Evolutionary conservation across 164 flowering plant species (phyloP).

Genomic region (Brasenia schreberi): DNA sequence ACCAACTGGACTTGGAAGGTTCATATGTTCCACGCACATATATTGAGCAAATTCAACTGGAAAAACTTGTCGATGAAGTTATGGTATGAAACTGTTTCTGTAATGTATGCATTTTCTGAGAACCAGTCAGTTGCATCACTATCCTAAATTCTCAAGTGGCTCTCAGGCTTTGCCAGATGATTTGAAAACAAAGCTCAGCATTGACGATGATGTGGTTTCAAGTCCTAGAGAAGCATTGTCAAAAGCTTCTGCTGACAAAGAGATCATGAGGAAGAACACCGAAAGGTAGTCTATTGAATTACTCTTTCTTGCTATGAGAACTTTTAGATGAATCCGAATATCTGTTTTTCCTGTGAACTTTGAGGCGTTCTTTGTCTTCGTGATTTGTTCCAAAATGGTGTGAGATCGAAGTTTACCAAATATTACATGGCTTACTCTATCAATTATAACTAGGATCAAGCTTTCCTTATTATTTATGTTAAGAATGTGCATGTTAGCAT

Average conservation of each 20-base stretch:
- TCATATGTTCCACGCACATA: slow-evolving; percentile 88
- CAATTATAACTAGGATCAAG: no score
- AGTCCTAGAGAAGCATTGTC: slow-evolving; percentile 81
- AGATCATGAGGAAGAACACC: slow-evolving; percentile 38
- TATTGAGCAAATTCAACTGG: slow-evolving; percentile 94
- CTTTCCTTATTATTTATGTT: no score
- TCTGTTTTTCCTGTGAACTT: no score
- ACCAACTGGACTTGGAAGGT: slow-evolving; percentile 78
- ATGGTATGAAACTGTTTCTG: slow-evolving; percentile 37
- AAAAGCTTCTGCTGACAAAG: slow-evolving; percentile 57
- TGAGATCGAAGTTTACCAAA: no score
- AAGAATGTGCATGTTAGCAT: no score
- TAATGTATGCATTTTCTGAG: neutral
- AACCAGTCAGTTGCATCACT: neutral
- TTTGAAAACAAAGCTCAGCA: slow-evolving; percentile 81
- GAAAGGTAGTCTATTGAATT: slow-evolving; percentile 31
- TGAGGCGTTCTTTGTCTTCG: no score
- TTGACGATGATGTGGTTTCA: slow-evolving; percentile 71
- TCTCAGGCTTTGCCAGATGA: slow-evolving; percentile 86
- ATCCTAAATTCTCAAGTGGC: neutral
- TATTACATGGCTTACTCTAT: no score
- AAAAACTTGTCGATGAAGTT: slow-evolving; percentile 89
- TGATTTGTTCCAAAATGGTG: no score
- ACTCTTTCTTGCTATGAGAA: no score
- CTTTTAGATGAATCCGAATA: no score